Conservation (phyloP, 768 basidiomycete species). For the Trametes meyenii region DNA sequence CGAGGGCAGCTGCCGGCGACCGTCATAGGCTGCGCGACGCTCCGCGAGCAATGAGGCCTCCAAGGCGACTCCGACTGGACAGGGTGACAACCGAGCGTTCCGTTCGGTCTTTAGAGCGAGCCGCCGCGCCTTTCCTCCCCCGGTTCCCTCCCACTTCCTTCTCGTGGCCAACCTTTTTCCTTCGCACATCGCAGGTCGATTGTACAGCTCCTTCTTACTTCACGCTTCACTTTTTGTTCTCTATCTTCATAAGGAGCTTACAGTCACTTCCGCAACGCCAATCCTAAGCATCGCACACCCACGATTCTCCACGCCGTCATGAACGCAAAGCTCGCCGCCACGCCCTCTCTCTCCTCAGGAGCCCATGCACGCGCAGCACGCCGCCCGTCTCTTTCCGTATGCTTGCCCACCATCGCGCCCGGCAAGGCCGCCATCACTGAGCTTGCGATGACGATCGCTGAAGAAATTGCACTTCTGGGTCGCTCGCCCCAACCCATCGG, state of each 20-base stretch:
- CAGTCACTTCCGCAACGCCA: conserved; percentile 26
- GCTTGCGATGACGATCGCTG: conserved; percentile 38
- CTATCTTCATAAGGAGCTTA: conserved; percentile 20
- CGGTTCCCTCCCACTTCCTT: conserved; percentile 23
- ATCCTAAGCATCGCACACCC: conserved; percentile 22
- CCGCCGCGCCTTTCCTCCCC: background rate
- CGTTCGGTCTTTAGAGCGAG: conserved; percentile 12
- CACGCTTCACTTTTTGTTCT: background rate
- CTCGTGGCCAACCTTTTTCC: conserved; percentile 17
- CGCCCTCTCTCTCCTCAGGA: conserved; percentile 25
- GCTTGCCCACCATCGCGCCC: conserved; percentile 12
- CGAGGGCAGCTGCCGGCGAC: conserved; percentile 7
- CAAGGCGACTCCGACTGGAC: conserved; percentile 5
- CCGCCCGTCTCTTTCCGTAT: conserved; percentile 24
- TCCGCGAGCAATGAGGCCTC: conserved; percentile 19
- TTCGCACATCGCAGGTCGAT: conserved; percentile 29
- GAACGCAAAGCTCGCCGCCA: conserved; percentile 32
- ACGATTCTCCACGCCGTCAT: conserved; percentile 25
- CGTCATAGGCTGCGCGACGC: conserved; percentile 6
- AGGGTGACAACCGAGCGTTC: conserved; percentile 19
- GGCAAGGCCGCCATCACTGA: conserved; percentile 23
- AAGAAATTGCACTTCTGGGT: conserved; percentile 36
- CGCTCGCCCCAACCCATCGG: conserved; percentile 33
- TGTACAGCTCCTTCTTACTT: conserved; percentile 23
- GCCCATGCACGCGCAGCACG: conserved; percentile 22